Evolutionary conservation across 305 asterid species (phyloP), one percentile per base, ranked within the genome.

Genomic region (Solanum hybrid): DNA sequence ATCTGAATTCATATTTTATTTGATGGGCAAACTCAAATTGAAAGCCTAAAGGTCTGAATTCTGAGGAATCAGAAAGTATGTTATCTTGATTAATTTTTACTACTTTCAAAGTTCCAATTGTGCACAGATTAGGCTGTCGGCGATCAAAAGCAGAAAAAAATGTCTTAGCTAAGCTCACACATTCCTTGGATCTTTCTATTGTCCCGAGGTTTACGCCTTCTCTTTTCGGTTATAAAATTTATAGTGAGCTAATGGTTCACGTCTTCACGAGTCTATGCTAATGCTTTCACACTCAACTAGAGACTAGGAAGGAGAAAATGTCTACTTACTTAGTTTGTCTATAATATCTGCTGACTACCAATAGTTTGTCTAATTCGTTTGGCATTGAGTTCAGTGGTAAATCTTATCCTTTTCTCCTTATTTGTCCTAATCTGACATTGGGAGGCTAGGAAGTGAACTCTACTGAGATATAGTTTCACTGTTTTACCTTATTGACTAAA

Each of bases 171-270:
- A 85, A 85, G 76, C 88, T 85, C 88, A 51, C 69, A 42, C 46
- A 85, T 85, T 57, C 75, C 75, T 85, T 85, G 88, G 88, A 85
- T 85, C 77, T 85, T 85, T 85, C 13, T 57, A 28, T 57, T 57
- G 88, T 57, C 76, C 20, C 51, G 34, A 57, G 77, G 69, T 51
- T 57, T 33, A 85, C 64, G 61, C 26, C 86, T 80, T 37, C 29
- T 85, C 20, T 11, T 85, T 85, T 85, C 76, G 39, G 76, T 85
- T 85, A 57, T 14, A 57, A 57, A 84, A 57, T 40, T 85, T 57
- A 51, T 33, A 85, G 39, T 11, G 88, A 85, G 76, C 76, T 85
- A 51, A 33, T 51, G 76, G 76, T 57, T 85, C 76, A 77, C 83
- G 83, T 77, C 46, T 77, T 34, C 83, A 20, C n/a, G 76, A 20